These are phyloP conservation scores for Saccharomycopsis malanga DNA, from an alignment of 805 yeast genomes.

Conservation along the genomic window DNA sequence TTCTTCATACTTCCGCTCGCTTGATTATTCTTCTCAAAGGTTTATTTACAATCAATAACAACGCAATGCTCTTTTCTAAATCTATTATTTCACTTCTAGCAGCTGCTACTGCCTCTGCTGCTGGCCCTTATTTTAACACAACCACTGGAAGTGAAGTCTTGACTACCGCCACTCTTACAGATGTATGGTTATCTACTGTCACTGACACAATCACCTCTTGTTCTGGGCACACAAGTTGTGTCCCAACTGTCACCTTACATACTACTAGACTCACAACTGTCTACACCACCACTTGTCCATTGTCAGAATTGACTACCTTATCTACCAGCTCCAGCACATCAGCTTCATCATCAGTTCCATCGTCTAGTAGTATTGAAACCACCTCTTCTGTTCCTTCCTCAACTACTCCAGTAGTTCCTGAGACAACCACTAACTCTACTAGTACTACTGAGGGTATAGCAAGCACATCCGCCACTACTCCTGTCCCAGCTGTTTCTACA, in stretches of 20 bases:
- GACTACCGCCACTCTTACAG: conserved; percentile 8
- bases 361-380: too few species aligned
- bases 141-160: background rate
- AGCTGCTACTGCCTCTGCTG: conserved; percentile 4
- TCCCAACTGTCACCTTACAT: conserved; percentile 10
- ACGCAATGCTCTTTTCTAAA: too few species aligned
- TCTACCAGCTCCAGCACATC: background rate
- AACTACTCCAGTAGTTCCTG: background rate
- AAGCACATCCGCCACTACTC: background rate
- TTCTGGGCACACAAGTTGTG: conserved; percentile 13
- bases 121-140: conserved; percentile 14
- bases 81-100: too few species aligned
- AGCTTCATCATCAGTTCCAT: background rate
- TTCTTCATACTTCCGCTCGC: too few species aligned
- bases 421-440: too few species aligned
- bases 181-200: conserved; percentile 11
- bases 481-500: background rate
- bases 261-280: background rate
- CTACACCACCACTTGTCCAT: conserved; percentile 8
- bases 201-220: conserved; percentile 21
- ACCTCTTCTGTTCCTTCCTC: background rate
- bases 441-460: too few species aligned
- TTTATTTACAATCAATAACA: too few species aligned
- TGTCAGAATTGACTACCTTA: background rate
- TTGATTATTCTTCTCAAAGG: too few species aligned